Evolutionary conservation across 2,329 filamentous ascomycete species (phyloP).

Genomic region (Blastomyces parvus): DNA sequence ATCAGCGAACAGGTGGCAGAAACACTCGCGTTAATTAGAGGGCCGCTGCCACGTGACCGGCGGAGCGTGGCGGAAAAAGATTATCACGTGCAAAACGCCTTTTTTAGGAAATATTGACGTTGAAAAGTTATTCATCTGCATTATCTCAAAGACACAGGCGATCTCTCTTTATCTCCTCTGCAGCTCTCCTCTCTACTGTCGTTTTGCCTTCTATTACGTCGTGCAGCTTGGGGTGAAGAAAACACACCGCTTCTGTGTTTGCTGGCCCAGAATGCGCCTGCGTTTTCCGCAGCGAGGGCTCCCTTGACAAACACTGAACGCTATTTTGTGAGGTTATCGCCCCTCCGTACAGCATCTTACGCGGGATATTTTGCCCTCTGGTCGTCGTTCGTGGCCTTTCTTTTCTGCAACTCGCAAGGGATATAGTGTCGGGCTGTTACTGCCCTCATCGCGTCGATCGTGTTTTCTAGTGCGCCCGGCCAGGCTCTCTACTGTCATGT

Average conservation of each 20-base stretch:
- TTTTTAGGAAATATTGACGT: not conserved
- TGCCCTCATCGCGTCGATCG: not conserved
- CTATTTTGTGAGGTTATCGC: not conserved
- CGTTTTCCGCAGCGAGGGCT: not conserved
- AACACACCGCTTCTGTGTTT: not conserved
- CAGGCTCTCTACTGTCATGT: conserved; percentile 34
- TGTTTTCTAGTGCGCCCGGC: conserved; percentile 5
- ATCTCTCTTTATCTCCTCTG: not conserved
- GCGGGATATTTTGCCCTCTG: not conserved
- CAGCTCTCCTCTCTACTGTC: not conserved
- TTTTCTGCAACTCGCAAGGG: not conserved
- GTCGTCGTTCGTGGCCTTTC: not conserved
- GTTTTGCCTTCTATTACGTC: not conserved
- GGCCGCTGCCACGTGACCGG: not conserved
- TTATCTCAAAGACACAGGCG: not conserved
- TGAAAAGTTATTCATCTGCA: not conserved
- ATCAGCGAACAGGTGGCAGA: too few species aligned
- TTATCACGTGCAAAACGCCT: not conserved
- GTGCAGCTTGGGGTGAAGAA: not conserved
- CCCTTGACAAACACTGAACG: conserved; percentile 2
- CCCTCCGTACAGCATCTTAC: not conserved
- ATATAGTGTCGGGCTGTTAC: not conserved
- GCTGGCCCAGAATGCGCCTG: conserved; percentile 6
- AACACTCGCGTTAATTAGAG: too few species aligned
- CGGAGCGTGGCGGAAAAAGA: conserved; percentile 9